Conservation (phyloP, 352 stramenopile genomes). For the Thraustochytrium sp. region DNA sequence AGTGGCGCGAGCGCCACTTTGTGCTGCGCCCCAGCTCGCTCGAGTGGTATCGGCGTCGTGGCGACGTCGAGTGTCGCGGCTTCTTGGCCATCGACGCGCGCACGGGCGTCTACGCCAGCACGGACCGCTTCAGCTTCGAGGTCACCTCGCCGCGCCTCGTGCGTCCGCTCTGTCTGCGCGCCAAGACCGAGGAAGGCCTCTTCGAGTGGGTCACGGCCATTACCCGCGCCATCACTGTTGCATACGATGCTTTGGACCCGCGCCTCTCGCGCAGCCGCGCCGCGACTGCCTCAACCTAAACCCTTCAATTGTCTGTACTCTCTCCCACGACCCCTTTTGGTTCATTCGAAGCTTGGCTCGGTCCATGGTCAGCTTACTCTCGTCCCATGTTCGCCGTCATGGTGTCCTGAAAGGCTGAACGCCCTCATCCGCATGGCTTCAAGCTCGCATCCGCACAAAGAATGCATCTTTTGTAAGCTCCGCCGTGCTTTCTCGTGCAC, state of each 20-base stretch:
- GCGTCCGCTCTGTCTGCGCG: neutral
- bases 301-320: too few relatives aligned
- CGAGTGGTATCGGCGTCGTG: neutral
- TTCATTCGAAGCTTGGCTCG: too few relatives aligned
- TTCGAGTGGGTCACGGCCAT: neutral
- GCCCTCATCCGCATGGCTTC: too few relatives aligned
- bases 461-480: too few relatives aligned
- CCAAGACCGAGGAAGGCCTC: neutral
- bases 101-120: neutral
- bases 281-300: too few relatives aligned
- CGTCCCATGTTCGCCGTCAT: too few relatives aligned
- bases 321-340: too few relatives aligned
- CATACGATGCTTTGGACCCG: neutral
- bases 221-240: neutral
- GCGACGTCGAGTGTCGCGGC: neutral
- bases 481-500: too few relatives aligned
- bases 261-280: too few relatives aligned
- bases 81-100: slow-evolving; percentile 11
- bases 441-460: too few relatives aligned
- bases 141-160: neutral
- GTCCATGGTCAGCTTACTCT: too few relatives aligned
- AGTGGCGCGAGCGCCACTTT: slow-evolving; percentile 25
- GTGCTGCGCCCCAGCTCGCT: neutral
- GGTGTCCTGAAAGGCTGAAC: too few relatives aligned
- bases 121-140: slow-evolving; percentile 30